Percentiles rank a stretch among this genome's conserved stretches.
phyloP scores from a whole-genome alignment of 129 eudicot genomes.

The Flaveria ramosissima region DNA sequence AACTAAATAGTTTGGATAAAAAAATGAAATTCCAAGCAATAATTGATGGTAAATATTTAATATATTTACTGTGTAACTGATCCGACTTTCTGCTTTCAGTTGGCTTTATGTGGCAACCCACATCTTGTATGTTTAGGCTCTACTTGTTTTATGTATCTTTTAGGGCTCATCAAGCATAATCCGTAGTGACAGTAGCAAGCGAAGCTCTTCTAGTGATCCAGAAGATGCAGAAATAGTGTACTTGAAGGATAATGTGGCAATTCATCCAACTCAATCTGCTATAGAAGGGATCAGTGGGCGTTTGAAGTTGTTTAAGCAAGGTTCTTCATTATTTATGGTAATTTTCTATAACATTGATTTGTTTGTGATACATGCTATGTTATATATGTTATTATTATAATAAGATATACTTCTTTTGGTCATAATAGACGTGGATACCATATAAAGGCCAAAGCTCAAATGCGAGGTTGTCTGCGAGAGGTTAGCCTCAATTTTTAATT shows the following conservation, averaged over 20 bases:
- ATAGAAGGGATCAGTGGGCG: slow-evolving; percentile 87
- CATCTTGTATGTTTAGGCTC: neutral
- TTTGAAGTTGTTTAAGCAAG: slow-evolving; percentile 83
- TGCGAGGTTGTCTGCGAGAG: slow-evolving; percentile 84
- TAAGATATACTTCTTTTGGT: slow-evolving; percentile 19
- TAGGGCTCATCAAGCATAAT: slow-evolving; percentile 73
- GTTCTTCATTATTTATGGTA: slow-evolving; percentile 67
- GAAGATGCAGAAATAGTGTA: slow-evolving; percentile 72
- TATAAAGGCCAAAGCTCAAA: slow-evolving; percentile 82
- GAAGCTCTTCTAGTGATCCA: slow-evolving; percentile 52
- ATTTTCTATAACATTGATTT: no score
- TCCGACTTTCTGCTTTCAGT: neutral
- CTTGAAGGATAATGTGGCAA: slow-evolving; percentile 73
- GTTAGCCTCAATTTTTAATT: slow-evolving; percentile 38
- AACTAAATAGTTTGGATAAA: neutral
- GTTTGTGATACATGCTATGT: neutral
- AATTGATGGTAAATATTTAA: neutral
- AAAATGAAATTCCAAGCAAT: slow-evolving; percentile 4
- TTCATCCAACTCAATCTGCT: slow-evolving; percentile 85
- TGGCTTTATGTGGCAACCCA: neutral
- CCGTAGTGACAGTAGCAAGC: slow-evolving; percentile 58
- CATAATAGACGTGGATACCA: slow-evolving; percentile 88
- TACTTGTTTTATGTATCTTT: slow-evolving; percentile 5
- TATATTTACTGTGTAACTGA: neutral
- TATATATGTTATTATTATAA: slow-evolving; percentile 9